Evolutionary conservation across 1,284 basidiomycete species (phyloP).

Genomic region (Pyrrhoderma lamaoense): DNA sequence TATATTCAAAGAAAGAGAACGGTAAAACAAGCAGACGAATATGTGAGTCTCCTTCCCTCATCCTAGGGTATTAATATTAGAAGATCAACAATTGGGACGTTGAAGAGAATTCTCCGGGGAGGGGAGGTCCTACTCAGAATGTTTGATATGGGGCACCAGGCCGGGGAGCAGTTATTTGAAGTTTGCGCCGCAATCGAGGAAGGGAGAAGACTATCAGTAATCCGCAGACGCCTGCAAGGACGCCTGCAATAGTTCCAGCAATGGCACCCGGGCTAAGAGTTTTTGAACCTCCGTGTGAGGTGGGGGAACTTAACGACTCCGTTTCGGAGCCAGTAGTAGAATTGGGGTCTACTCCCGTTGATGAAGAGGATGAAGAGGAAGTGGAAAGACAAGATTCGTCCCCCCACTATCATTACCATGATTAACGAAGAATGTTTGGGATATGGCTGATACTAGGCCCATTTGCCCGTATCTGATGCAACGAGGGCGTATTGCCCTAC

Average conservation of each 20-base stretch:
- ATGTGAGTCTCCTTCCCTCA: too few species aligned
- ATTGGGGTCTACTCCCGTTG: constrained; percentile 18
- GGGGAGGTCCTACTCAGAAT: constrained; percentile 7
- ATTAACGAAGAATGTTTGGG: constrained; percentile 23
- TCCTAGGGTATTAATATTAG: too few species aligned
- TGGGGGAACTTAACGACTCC: constrained; percentile 8
- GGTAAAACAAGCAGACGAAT: too few species aligned
- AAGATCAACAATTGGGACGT: too few species aligned
- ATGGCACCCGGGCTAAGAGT: constrained; percentile 23
- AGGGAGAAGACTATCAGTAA: constrained; percentile 23
- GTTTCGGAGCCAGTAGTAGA: constrained; percentile 9
- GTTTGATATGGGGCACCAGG: constrained; percentile 17
- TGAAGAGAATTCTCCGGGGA: too few species aligned
- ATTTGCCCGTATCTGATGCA: constrained; percentile 21
- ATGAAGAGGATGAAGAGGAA: constrained; percentile 21
- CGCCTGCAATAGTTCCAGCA: constrained; percentile 23
- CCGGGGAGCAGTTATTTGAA: background rate
- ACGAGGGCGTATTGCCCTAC: constrained; percentile 23
- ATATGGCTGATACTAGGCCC: constrained; percentile 18
- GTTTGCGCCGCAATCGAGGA: constrained; percentile 18
- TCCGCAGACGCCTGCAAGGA: constrained; percentile 21
- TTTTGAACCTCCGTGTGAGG: constrained; percentile 9
- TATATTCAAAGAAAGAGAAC: background rate
- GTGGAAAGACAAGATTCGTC: constrained; percentile 22
- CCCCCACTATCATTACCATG: constrained; percentile 8